Evolutionary conservation across 1,139 yeast genomes (phyloP).

Genomic region (Suhomyces chickasaworum): DNA sequence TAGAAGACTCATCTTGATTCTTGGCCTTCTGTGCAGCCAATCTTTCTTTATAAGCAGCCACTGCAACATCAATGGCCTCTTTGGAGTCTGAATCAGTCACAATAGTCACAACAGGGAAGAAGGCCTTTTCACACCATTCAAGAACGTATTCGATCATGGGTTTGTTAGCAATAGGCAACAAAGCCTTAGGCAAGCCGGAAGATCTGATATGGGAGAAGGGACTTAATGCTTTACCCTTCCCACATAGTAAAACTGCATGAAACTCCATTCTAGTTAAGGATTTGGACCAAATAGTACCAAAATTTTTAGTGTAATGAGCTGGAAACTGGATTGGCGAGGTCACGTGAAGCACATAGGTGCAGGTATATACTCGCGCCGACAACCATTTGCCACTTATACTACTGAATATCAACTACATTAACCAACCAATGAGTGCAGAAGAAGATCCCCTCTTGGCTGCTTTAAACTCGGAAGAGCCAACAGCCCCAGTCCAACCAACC

Average conservation of each 20-base stretch:
- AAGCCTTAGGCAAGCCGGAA: slow-evolving; percentile 76
- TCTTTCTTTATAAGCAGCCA: slow-evolving; percentile 49
- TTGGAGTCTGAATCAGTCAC: slow-evolving; percentile 34
- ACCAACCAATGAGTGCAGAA: slow-evolving; percentile 51
- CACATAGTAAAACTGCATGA: slow-evolving; percentile 89
- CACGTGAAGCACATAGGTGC: background rate
- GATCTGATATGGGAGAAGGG: slow-evolving; percentile 67
- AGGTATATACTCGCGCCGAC: background rate
- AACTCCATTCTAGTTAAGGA: slow-evolving; percentile 63
- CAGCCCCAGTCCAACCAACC: slow-evolving; percentile 31
- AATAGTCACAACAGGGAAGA: slow-evolving; percentile 57
- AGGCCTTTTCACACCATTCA: slow-evolving; percentile 91
- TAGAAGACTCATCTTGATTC: slow-evolving; percentile 4
- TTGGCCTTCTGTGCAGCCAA: slow-evolving; percentile 14
- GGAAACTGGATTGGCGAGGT: background rate
- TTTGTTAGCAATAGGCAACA: slow-evolving; percentile 84
- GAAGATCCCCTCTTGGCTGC: slow-evolving; percentile 78
- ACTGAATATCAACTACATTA: slow-evolving; percentile 1
- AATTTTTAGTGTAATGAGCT: background rate
- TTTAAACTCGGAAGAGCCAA: slow-evolving; percentile 47
- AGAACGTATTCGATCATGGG: slow-evolving; percentile 90
- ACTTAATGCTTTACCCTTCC: slow-evolving; percentile 69
- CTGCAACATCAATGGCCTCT: slow-evolving; percentile 36
- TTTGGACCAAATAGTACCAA: too few relatives aligned
- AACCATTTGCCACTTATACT: slow-evolving; percentile 13